Conservation (phyloP, 2,329 filamentous ascomycete species). For the Cytospora leucostoma region DNA sequence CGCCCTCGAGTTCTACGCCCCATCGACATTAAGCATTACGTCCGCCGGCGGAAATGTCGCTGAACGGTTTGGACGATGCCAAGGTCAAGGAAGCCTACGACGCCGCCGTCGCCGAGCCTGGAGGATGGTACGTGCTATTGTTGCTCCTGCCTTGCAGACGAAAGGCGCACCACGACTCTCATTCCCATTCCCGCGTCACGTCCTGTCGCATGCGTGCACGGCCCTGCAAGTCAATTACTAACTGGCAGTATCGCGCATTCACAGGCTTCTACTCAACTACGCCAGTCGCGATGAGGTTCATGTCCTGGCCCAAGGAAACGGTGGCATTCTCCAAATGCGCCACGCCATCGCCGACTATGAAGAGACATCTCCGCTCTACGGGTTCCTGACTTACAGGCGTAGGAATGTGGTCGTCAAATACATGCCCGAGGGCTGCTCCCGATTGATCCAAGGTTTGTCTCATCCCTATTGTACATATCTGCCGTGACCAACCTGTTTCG, state of each 20-base stretch:
- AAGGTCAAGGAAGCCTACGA: conserved; percentile 85
- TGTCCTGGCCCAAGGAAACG: conserved; percentile 72
- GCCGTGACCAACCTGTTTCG: not conserved
- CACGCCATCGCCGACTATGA: conserved; percentile 75
- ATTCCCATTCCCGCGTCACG: conserved; percentile 5
- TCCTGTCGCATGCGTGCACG: not conserved
- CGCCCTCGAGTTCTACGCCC: not conserved
- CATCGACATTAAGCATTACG: not conserved
- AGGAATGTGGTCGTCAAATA: conserved; percentile 92
- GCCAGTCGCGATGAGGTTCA: conserved; percentile 83
- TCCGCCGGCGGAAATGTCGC: conserved; percentile 67
- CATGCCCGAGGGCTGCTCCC: conserved; percentile 85
- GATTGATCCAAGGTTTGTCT: conserved; percentile 82
- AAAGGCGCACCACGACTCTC: conserved; percentile 1
- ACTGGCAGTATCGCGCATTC: conserved; percentile 12
- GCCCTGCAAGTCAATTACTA: conserved; percentile 17
- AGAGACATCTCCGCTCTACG: conserved; percentile 86
- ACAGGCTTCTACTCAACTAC: conserved; percentile 94
- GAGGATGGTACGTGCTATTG: conserved; percentile 77
- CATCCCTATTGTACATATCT: conserved; percentile 16
- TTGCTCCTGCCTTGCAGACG: conserved; percentile 16
- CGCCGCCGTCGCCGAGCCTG: conserved; percentile 75
- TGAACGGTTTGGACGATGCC: conserved; percentile 87
- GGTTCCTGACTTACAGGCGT: conserved; percentile 85
- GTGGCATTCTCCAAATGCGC: conserved; percentile 82